Percentiles rank a stretch among this genome's conserved stretches.
These are phyloP conservation scores for Colletotrichum gloeosporioides DNA, from an alignment of 2,329 filamentous ascomycete species.

Conservation along the genomic window DNA sequence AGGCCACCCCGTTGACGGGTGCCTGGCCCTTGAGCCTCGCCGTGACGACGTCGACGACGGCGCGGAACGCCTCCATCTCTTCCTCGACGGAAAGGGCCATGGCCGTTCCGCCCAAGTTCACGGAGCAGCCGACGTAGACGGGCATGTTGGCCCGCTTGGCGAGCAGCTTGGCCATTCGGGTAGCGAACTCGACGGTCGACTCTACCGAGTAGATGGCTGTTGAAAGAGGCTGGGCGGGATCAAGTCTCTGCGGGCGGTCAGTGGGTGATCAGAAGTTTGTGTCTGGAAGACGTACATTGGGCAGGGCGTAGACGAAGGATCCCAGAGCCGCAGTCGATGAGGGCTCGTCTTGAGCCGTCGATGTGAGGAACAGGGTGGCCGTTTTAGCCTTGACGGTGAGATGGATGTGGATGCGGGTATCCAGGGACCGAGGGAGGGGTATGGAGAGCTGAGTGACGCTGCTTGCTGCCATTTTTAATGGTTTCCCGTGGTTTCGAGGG, in stretches of 20 bases:
- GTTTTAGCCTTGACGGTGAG: slow-evolving; percentile 63
- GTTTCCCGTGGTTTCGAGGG: background rate
- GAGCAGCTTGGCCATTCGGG: slow-evolving; percentile 81
- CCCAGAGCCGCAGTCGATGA: slow-evolving; percentile 67
- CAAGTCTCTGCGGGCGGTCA: slow-evolving; percentile 47
- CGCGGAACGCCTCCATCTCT: slow-evolving; percentile 87
- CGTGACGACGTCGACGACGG: slow-evolving; percentile 74
- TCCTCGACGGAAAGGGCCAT: slow-evolving; percentile 87
- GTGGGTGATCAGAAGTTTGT: background rate
- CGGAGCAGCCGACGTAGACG: slow-evolving; percentile 90
- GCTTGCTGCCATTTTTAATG: slow-evolving; percentile 17
- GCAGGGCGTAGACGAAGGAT: slow-evolving; percentile 92
- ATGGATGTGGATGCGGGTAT: slow-evolving; percentile 66
- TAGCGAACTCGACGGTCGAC: slow-evolving; percentile 84
- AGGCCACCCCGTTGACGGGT: slow-evolving; percentile 25
- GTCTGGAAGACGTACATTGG: slow-evolving; percentile 68
- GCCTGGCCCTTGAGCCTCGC: slow-evolving; percentile 48
- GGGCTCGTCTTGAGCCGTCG: slow-evolving; percentile 58
- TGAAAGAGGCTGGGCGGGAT: slow-evolving; percentile 68
- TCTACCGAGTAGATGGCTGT: slow-evolving; percentile 82
- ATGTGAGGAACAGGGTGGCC: slow-evolving; percentile 66
- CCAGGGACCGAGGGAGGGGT: slow-evolving; percentile 63
- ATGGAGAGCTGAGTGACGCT: slow-evolving; percentile 56
- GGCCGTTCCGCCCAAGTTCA: slow-evolving; percentile 75
- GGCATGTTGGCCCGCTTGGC: slow-evolving; percentile 75